phyloP scores from a whole-genome alignment of 2,329 filamentous ascomycete genomes.

The Xylaria digitata region DNA sequence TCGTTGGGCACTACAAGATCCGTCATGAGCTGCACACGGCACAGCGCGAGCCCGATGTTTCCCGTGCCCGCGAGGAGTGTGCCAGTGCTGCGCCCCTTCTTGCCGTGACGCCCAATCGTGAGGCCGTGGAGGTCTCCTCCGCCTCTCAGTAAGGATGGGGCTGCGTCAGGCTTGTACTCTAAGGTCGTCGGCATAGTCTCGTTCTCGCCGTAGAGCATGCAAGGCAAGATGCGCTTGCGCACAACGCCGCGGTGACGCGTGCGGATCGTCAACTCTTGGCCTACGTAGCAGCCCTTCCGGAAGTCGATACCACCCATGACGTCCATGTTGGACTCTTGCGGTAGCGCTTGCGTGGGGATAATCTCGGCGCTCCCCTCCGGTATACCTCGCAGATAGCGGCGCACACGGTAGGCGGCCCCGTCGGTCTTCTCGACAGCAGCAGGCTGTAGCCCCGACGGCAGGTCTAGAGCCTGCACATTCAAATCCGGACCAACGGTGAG shows the following conservation, averaged over 20 bases:
- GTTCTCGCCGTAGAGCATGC: slow-evolving; percentile 72
- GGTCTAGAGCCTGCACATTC: slow-evolving; percentile 50
- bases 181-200: slow-evolving; percentile 55
- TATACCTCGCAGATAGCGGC: slow-evolving; percentile 82
- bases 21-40: slow-evolving; percentile 91
- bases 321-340: slow-evolving; percentile 91
- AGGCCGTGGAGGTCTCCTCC: slow-evolving; percentile 48
- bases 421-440: slow-evolving; percentile 55
- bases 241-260: slow-evolving; percentile 96
- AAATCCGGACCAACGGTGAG: slow-evolving; percentile 24
- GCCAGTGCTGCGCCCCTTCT: slow-evolving; percentile 77
- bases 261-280: slow-evolving; percentile 95
- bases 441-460: slow-evolving; percentile 42
- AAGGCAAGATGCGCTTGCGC: slow-evolving; percentile 86
- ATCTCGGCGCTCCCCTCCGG: slow-evolving; percentile 89
- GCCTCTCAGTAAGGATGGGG: not conserved
- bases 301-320: slow-evolving; percentile 88
- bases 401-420: slow-evolving; percentile 75
- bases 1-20: slow-evolving; percentile 77
- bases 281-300: slow-evolving; percentile 95
- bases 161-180: slow-evolving; percentile 56
- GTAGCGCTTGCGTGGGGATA: slow-evolving; percentile 74
- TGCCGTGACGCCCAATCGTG: slow-evolving; percentile 63
- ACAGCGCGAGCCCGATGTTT: slow-evolving; percentile 87
- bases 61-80: slow-evolving; percentile 84